Percentiles rank a stretch among this genome's conserved stretches.
Evolutionary conservation across 148 eudicot species (phyloP).

Genomic region (Chenopodium quinoa): DNA sequence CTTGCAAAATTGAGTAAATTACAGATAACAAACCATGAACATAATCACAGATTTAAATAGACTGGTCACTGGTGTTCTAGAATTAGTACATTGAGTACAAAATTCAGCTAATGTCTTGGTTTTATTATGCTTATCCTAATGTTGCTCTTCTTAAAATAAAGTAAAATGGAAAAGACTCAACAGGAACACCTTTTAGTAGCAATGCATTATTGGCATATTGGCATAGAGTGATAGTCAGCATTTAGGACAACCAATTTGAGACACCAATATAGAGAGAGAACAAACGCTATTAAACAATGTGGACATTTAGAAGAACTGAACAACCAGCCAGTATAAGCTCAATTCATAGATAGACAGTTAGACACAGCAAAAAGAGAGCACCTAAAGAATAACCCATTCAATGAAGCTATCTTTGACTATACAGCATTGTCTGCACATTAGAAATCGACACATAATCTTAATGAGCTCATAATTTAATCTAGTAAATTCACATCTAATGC

Average conservation of each 20-base stretch:
- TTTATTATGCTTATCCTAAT: neutral
- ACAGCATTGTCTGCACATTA: too few species aligned
- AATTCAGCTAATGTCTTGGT: neutral
- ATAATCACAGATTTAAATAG: neutral
- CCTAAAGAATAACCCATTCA: too few species aligned
- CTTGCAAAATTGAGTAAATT: neutral
- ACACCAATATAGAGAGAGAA: neutral
- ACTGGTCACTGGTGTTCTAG: neutral
- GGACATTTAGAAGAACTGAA: neutral
- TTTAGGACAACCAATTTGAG: neutral
- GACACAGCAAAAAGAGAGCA: too few species aligned
- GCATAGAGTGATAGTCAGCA: neutral
- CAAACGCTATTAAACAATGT: neutral
- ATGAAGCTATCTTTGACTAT: too few species aligned
- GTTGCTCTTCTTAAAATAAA: neutral
- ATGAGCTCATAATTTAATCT: neutral
- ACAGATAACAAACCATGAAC: neutral
- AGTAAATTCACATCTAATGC: too few species aligned
- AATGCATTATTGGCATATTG: too few species aligned
- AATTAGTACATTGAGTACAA: neutral
- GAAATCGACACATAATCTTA: too few species aligned
- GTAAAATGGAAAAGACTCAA: too few species aligned
- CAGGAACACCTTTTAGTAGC: neutral
- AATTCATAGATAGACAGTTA: neutral
- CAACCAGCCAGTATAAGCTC: neutral